Percentiles rank a stretch among this genome's conserved stretches.
Conservation (phyloP, 169 alveolate genomes). For the Besnoitia besnoiti region DNA sequence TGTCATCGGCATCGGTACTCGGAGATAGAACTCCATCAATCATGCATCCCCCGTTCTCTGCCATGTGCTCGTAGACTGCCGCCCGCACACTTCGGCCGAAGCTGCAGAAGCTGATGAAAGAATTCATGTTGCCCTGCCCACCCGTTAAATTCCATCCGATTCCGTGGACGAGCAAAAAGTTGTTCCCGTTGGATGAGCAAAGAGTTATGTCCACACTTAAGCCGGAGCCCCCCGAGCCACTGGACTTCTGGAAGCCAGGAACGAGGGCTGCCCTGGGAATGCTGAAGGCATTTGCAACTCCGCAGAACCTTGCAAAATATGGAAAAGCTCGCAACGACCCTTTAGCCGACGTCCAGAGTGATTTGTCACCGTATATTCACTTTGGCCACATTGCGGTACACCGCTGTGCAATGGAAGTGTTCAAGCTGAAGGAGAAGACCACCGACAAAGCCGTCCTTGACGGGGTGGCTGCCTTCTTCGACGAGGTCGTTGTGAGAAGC, state of each 20-base stretch:
- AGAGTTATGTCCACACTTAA: background rate
- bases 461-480: constrained; percentile 63
- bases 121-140: background rate
- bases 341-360: constrained; percentile 51
- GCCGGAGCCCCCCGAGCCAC: constrained; percentile 31
- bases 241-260: constrained; percentile 46
- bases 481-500: constrained; percentile 71
- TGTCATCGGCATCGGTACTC: background rate
- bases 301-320: constrained; percentile 4
- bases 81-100: constrained; percentile 65
- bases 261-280: constrained; percentile 14
- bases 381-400: constrained; percentile 73
- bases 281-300: constrained; percentile 12
- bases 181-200: constrained; percentile 12
- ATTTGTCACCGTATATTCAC: constrained; percentile 73
- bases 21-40: background rate
- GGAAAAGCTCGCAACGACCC: constrained; percentile 50
- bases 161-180: background rate
- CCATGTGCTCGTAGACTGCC: background rate
- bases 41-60: background rate
- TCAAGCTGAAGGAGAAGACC: background rate
- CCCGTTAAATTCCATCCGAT: background rate
- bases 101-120: constrained; percentile 15
- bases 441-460: background rate
- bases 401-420: constrained; percentile 68